phyloP scores from a whole-genome alignment of 306 rosid genomes.

The Medicago arabica region DNA sequence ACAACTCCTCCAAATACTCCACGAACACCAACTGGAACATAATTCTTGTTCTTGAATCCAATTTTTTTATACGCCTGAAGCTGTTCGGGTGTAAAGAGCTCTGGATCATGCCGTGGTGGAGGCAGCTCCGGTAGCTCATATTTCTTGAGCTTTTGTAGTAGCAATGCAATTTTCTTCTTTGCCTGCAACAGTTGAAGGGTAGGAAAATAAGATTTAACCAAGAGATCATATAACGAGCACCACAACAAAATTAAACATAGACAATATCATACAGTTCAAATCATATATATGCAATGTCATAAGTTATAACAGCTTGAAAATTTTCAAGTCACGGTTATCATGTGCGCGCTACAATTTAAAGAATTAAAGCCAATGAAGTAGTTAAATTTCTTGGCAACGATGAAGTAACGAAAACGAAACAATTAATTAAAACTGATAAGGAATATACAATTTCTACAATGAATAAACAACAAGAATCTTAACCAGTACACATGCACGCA shows the following conservation, averaged over 20 bases:
- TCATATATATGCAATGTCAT: constrained; percentile 19
- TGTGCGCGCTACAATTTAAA: neutral
- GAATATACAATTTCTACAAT: constrained; percentile 16
- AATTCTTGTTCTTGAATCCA: constrained; percentile 92
- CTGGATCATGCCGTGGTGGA: constrained; percentile 88
- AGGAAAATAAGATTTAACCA: constrained; percentile 33
- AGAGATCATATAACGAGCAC: constrained; percentile 15
- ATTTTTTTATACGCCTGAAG: constrained; percentile 89
- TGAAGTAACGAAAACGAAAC: constrained; percentile 13
- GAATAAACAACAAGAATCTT: constrained; percentile 25
- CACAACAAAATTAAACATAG: constrained; percentile 14
- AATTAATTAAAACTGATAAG: constrained; percentile 8
- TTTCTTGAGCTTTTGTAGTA: constrained; percentile 90
- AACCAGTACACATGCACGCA: neutral
- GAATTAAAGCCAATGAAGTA: constrained; percentile 21
- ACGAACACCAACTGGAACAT: constrained; percentile 97
- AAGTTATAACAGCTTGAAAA: constrained; percentile 1
- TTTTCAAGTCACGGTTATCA: constrained; percentile 18
- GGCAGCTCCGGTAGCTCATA: constrained; percentile 96
- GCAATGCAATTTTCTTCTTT: constrained; percentile 93
- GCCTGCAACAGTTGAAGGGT: constrained; percentile 63
- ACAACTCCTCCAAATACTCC: constrained; percentile 99
- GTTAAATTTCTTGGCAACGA: neutral
- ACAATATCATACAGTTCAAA: constrained; percentile 12
- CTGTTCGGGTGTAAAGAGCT: constrained; percentile 83